phyloP scores from a whole-genome alignment of 2,329 filamentous ascomycete genomes.

The Hirsutella rhossiliensis region DNA sequence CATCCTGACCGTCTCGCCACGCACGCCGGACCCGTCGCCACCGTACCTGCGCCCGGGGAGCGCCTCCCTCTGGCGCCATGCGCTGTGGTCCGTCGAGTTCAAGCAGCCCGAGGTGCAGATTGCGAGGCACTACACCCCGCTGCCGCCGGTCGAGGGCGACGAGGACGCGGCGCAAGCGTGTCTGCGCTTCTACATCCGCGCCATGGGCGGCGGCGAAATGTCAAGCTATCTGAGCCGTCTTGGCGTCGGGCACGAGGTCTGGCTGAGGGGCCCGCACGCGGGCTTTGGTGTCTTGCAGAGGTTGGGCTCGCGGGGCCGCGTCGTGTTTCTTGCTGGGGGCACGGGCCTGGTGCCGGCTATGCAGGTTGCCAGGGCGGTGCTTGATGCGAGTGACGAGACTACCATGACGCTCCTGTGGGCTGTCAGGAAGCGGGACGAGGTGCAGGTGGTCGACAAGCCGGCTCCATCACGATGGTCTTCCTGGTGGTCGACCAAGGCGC shows the following conservation, averaged over 20 bases:
- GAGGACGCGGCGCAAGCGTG: constrained; percentile 23
- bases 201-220: constrained; percentile 70
- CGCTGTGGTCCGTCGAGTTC: constrained; percentile 81
- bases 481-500: constrained; percentile 11
- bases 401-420: constrained; percentile 73
- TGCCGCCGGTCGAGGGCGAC: constrained; percentile 41
- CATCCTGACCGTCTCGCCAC: constrained; percentile 51
- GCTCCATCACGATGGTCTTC: constrained; percentile 4
- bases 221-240: constrained; percentile 67
- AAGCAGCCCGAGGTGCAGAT: constrained; percentile 94
- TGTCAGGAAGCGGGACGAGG: constrained; percentile 44
- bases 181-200: constrained; percentile 67
- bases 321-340: constrained; percentile 83
- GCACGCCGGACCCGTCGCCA: constrained; percentile 13
- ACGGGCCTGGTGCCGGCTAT: constrained; percentile 87
- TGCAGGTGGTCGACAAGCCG: constrained; percentile 18
- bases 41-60: constrained; percentile 15
- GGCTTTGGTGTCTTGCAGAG: constrained; percentile 43
- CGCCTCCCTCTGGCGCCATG: constrained; percentile 26
- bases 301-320: constrained; percentile 18
- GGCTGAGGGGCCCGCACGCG: constrained; percentile 66
- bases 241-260: constrained; percentile 48
- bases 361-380: constrained; percentile 59
- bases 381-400: constrained; percentile 22
- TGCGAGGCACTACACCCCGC: constrained; percentile 78